Evolutionary conservation across 2,329 filamentous ascomycete genomes (phyloP).

Genomic region (Botryotinia convoluta): DNA sequence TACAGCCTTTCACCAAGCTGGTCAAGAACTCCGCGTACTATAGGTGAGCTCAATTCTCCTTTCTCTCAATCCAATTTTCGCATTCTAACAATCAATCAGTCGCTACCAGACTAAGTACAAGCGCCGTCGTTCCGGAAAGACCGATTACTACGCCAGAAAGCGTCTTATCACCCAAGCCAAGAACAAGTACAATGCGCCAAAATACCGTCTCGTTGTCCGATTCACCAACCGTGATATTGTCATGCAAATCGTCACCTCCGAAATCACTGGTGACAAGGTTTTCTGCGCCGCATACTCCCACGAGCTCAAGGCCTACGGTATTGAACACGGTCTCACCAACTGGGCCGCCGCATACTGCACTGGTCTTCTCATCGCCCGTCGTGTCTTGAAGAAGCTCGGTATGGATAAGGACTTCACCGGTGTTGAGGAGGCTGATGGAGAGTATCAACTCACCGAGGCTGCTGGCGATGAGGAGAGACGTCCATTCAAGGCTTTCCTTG

Average conservation of each 20-base stretch:
- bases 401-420: constrained; percentile 89
- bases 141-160: constrained; percentile 99
- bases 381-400: constrained; percentile 94
- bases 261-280: constrained; percentile 98
- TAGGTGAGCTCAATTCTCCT: constrained; percentile 63
- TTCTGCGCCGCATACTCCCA: constrained; percentile 89
- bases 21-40: constrained; percentile 99
- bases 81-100: constrained; percentile 48
- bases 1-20: constrained; percentile 85
- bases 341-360: constrained; percentile 97
- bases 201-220: constrained; percentile 99
- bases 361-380: constrained; percentile 94
- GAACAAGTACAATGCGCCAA: constrained; percentile 99
- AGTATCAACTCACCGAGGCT: constrained; percentile 94
- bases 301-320: constrained; percentile 96
- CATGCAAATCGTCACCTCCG: constrained; percentile 93
- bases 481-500: constrained; percentile 98
- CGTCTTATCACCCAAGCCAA: constrained; percentile 99
- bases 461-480: constrained; percentile 85
- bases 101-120: constrained; percentile 99
- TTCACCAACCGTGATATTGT: constrained; percentile 99
- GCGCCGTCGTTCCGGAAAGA: constrained; percentile 94
- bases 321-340: constrained; percentile 99
- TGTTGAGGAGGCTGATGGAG: constrained; percentile 95
- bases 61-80: constrained; percentile 29